Base-by-base conservation (phyloP, 768 basidiomycete genomes). In the Psilocybe cyanescens region DNA sequence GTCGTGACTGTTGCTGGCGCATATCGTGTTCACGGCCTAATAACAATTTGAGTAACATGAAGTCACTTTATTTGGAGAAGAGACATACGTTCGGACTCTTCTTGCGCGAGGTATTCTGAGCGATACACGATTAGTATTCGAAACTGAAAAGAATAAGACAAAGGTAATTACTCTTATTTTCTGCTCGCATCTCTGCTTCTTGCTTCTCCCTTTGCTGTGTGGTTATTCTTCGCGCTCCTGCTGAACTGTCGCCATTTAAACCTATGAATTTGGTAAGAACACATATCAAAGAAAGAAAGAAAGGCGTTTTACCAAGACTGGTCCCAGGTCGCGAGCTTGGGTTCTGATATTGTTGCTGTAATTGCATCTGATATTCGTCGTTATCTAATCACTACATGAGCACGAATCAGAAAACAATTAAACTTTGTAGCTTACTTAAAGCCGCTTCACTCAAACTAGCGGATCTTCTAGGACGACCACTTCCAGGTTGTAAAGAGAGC, bases 371-470 rank as follows among this genome's bases (percentile, higher is more conserved):
- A 55, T 78, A 78, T 52, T 73, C 71, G 51, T 80, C 79, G 49
- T 77, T 75, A 55, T 70, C 75, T 79, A 59, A 50, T 30, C 17
- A 63, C 45, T 62, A 67, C 67, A 55, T 56, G 37, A 58, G 28
- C 49, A 19, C 4, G 8, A 14, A 8, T 44, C 46, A 44, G 45
- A 56, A 1, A 59, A 48, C 31, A 55, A 48, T 24, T 39, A 37
- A 19, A 58, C 31, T 63, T 64, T 58, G 69, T 69, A 46, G 70
- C 80, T 59, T 65, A 81, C 81, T 72, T 24, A 81, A 70, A 30
- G 86, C 85, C 69, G 46, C 56, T 33, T 92, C 89, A 67, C 89
- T 92, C 53, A 92, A 76, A 71, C 90, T 91, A 14, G 89, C 88
- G n/a, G 90, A 92, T 58, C 91, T 82, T 59, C 91, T 79, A 52